phyloP scores from a whole-genome alignment of 179 eudicot genomes.

The Silene coronaria region DNA sequence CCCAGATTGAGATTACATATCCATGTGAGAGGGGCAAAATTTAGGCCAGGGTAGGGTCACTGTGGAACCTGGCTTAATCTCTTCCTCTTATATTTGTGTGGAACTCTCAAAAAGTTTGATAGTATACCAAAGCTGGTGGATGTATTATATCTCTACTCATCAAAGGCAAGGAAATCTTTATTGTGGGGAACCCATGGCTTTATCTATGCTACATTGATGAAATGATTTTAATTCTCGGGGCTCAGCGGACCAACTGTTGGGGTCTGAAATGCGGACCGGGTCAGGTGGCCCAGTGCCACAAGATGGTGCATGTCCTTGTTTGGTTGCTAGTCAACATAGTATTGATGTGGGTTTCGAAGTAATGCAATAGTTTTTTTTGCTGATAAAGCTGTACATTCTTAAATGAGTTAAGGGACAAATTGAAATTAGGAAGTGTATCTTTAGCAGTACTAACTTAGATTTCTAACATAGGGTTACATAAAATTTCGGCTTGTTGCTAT shows the following conservation, averaged over 20 bases:
- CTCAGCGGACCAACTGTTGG: conserved; percentile 10
- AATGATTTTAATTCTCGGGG: conserved; percentile 24
- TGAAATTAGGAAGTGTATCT: neutral
- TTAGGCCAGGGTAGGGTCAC: conserved; percentile 28
- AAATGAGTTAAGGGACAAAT: conserved; percentile 4
- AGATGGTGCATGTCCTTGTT: conserved; percentile 27
- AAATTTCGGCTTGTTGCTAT: neutral
- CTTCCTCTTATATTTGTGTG: conserved; percentile 26
- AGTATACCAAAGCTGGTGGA: conserved; percentile 18
- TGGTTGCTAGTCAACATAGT: conserved; percentile 32
- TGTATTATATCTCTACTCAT: neutral
- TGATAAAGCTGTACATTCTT: conserved; percentile 8
- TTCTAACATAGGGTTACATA: conserved; percentile 25
- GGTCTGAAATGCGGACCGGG: neutral
- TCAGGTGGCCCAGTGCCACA: conserved; percentile 15
- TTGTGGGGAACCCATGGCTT: neutral
- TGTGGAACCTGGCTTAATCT: conserved; percentile 26
- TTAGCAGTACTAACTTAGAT: conserved; percentile 20
- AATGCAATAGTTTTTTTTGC: conserved; percentile 6
- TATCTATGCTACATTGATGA: neutral
- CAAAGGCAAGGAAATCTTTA: neutral
- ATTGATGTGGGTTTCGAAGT: neutral
- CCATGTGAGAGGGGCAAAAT: conserved; percentile 27
- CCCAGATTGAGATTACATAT: conserved; percentile 24
- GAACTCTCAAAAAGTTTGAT: conserved; percentile 12